A percentile compares a stretch with the other conserved stretches of the same genome.
phyloP scores from a whole-genome alignment of 2,329 filamentous ascomycete genomes.

The Colletotrichum tabaci region DNA sequence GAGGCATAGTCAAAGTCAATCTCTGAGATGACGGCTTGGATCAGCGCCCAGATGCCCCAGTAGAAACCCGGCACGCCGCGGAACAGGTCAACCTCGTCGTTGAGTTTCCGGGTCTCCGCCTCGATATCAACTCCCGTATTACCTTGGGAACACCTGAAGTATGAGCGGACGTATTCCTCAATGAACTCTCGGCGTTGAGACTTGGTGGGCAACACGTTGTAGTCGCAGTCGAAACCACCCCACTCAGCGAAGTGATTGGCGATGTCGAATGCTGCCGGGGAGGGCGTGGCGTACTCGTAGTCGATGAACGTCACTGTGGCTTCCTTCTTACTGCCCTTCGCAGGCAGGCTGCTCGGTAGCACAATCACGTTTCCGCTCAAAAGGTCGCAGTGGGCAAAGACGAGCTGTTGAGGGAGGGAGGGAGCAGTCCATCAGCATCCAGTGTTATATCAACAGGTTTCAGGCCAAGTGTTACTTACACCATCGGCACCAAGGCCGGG shows the following conservation, averaged over 20 bases:
- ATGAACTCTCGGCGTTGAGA: constrained; percentile 86
- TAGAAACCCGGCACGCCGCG: constrained; percentile 91
- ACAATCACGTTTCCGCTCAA: constrained; percentile 98
- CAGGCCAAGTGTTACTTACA: constrained; percentile 64
- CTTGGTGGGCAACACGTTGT: constrained; percentile 83
- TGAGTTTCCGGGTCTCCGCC: constrained; percentile 77
- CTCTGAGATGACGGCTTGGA: constrained; percentile 92
- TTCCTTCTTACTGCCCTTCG: constrained; percentile 52
- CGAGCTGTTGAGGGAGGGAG: constrained; percentile 67
- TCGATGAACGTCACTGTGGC: constrained; percentile 89
- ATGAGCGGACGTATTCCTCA: constrained; percentile 84
- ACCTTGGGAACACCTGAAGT: constrained; percentile 69
- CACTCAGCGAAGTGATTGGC: constrained; percentile 99
- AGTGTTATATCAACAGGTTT: background rate
- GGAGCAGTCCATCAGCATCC: constrained; percentile 20
- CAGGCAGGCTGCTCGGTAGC: constrained; percentile 64
- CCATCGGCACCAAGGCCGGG: constrained; percentile 83
- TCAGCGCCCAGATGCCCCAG: constrained; percentile 96
- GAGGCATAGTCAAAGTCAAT: constrained; percentile 97
- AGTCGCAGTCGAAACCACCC: constrained; percentile 97
- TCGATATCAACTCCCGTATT: constrained; percentile 65
- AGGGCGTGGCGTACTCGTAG: constrained; percentile 97
- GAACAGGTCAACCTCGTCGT: constrained; percentile 87
- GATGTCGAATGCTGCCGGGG: constrained; percentile 95
- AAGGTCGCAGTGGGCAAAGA: constrained; percentile 96